Base-by-base conservation (phyloP, 371 early-diverging fungal species). In the Saksenaea vasiformis region DNA sequence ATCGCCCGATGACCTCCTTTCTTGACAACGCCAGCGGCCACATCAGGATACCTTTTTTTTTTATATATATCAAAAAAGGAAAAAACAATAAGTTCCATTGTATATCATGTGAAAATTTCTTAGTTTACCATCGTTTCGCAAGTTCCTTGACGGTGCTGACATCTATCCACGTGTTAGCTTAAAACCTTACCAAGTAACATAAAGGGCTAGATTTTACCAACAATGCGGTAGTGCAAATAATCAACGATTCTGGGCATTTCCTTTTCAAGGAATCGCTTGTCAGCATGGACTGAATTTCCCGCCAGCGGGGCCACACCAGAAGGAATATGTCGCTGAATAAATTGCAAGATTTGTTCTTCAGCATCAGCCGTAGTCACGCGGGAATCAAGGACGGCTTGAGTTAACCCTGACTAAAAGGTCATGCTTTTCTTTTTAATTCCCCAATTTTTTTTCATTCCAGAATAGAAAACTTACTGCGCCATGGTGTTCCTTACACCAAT, bases 241-340 rank as follows among this genome's bases (percentile, higher is more conserved):
- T 90, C 89, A 2, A 89, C 84, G 19, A 97, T 61, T 28, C 73
- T 67, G 0, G 93, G 93, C 94, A 97, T 95, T 56, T 92, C 90
- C 59, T 89, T 87, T 34, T 80, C 75, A 56, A 97, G 72, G 54
- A 96, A 97, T 35, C 80, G 83, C 64, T 90, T 89, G 70, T 97
- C 97, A 17, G 87, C 91, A 72, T 96, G 94, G 2, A 95, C 95
- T 31, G 94, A 91, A 79, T 95, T 98, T n/a, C 98, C 98, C 0
- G 95, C 96, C 39, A 97, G 77, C 13, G 92, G 85, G 0, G 89
- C 94, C 1, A 77, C 74, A 13, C 90, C 76, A 5, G 72, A 51
- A 4, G 87, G 82, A 55, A 94, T 79, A 74, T 94, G 87, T 36
- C 76, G 28, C 61, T 88, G 78, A 55, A 97, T 78, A 67, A 96